These are phyloP conservation scores for Austroboletus novae-zelandiae DNA, from an alignment of 1,284 basidiomycete species.

Conservation along the genomic window DNA sequence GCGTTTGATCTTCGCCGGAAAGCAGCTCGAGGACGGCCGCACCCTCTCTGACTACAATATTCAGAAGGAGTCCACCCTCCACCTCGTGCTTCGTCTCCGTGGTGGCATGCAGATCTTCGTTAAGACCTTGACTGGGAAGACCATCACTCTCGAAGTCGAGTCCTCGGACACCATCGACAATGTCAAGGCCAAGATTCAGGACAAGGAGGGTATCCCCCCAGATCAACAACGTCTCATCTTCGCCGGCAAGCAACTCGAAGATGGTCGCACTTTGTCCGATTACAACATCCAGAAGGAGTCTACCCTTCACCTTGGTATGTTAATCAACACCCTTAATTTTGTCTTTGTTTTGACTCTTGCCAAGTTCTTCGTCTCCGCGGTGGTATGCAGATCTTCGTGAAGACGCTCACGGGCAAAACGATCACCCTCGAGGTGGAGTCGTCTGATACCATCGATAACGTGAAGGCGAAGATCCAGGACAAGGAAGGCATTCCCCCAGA, in stretches of 20 bases:
- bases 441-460: conserved; percentile 87
- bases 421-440: conserved; percentile 89
- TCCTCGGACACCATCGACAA: conserved; percentile 90
- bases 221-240: conserved; percentile 84
- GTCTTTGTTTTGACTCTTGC: conserved; percentile 1
- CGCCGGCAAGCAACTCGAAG: conserved; percentile 83
- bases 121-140: conserved; percentile 90
- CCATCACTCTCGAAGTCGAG: conserved; percentile 92
- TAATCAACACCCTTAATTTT: accelerated
- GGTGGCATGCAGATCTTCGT: conserved; percentile 91
- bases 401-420: conserved; percentile 79
- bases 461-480: conserved; percentile 84
- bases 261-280: conserved; percentile 81
- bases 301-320: conserved; percentile 58
- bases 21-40: conserved; percentile 82
- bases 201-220: conserved; percentile 80
- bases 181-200: conserved; percentile 82
- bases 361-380: conserved; percentile 64
- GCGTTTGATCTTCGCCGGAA: conserved; percentile 85
- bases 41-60: conserved; percentile 85
- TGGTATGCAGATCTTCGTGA: conserved; percentile 76
- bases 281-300: conserved; percentile 78
- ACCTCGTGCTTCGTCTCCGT: conserved; percentile 82
- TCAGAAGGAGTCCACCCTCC: conserved; percentile 78
- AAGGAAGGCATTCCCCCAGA: conserved; percentile 86